Evolutionary conservation across 345 rosid genomes (phyloP).

Genomic region (Triadica sebifera): DNA sequence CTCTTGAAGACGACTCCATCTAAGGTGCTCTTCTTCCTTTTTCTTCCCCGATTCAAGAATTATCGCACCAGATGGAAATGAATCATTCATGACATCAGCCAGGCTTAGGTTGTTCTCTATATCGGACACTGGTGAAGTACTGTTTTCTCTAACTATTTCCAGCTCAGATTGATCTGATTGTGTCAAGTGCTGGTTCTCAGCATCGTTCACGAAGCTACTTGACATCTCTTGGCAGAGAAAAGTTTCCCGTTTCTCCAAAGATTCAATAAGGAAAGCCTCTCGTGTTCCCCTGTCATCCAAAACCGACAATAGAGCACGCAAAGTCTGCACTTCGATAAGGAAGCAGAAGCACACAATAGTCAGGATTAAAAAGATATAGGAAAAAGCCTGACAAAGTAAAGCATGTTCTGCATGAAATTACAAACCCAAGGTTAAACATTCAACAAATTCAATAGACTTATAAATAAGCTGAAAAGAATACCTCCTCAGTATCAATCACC

Average conservation of each 20-base stretch:
- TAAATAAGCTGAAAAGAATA: constrained; percentile 25
- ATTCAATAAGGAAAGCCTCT: constrained; percentile 81
- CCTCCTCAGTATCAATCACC: constrained; percentile 85
- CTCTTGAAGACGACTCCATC: constrained; percentile 65
- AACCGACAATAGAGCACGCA: constrained; percentile 65
- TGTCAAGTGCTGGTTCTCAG: constrained; percentile 18
- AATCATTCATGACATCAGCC: constrained; percentile 33
- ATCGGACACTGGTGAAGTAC: constrained; percentile 89
- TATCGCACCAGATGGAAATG: constrained; percentile 54
- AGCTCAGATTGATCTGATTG: constrained; percentile 42
- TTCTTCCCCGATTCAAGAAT: constrained; percentile 66
- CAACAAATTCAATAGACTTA: neutral
- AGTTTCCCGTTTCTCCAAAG: constrained; percentile 69
- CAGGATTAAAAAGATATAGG: neutral
- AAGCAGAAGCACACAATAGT: constrained; percentile 11
- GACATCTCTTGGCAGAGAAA: constrained; percentile 74
- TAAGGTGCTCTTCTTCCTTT: constrained; percentile 48
- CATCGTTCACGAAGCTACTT: constrained; percentile 28
- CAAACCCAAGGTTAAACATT: neutral
- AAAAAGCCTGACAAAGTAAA: neutral
- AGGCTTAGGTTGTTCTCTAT: constrained; percentile 65
- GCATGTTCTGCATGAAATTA: neutral
- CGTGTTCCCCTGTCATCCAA: constrained; percentile 83
- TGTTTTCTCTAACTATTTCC: constrained; percentile 59
- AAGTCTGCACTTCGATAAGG: constrained; percentile 55